Conservation (phyloP, 306 rosid species). For the Alnus glutinosa region DNA sequence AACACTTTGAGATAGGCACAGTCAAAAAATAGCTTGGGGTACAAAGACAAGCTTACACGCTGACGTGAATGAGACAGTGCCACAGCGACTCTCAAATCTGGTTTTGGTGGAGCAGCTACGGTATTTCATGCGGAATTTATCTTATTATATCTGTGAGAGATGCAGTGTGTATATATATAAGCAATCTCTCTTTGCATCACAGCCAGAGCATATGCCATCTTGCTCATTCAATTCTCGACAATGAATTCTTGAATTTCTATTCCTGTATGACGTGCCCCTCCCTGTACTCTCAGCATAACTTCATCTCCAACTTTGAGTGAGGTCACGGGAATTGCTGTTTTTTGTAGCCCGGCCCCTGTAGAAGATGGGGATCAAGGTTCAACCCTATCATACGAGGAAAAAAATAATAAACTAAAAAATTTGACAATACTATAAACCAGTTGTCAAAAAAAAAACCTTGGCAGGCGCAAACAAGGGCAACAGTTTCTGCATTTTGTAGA, state of each 20-base stretch:
- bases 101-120: no score
- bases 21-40: no score
- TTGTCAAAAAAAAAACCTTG: conserved; percentile 47
- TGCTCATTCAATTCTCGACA: conserved; percentile 66
- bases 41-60: no score
- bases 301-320: conserved; percentile 79
- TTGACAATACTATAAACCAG: not conserved
- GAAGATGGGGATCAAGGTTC: not conserved
- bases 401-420: not conserved
- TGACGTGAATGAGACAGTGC: no score
- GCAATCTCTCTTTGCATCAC: conserved; percentile 13
- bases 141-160: no score
- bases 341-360: conserved; percentile 45
- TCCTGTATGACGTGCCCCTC: conserved; percentile 92
- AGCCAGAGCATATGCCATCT: conserved; percentile 17
- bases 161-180: no score
- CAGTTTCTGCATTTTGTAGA: conserved; percentile 89
- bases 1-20: no score
- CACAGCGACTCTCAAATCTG: no score
- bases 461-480: conserved; percentile 61
- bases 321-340: conserved; percentile 66
- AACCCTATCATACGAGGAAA: conserved; percentile 7
- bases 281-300: conserved; percentile 68
- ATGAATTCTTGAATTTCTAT: conserved; percentile 91
- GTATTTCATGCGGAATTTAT: no score